Percentiles rank a stretch among this genome's conserved stretches.
Conservation (phyloP, 495 filamentous ascomycete species). For the Penicillium roqueforti region DNA sequence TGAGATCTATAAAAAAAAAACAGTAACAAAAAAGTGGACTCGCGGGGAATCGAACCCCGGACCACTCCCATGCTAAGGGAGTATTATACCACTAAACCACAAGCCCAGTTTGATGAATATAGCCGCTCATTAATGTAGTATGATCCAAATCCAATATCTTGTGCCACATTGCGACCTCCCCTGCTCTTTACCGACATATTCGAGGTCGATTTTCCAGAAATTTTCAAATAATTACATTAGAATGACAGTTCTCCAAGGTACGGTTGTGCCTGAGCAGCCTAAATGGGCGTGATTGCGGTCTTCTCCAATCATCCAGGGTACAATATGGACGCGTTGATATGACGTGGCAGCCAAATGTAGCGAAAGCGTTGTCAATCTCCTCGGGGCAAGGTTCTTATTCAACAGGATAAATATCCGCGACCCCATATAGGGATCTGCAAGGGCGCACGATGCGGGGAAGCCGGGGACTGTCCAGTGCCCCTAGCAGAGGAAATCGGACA, state of each 20-base stretch:
- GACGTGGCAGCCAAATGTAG: not conserved
- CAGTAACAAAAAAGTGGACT: constrained; percentile 41
- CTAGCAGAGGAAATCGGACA: not conserved
- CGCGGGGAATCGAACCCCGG: constrained; percentile 57
- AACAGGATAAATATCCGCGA: not conserved
- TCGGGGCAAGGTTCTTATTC: not conserved
- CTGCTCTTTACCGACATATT: too few relatives aligned
- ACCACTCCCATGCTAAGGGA: constrained; percentile 50
- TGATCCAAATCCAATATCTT: too few relatives aligned
- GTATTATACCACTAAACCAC: constrained; percentile 48
- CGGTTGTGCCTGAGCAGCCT: too few relatives aligned
- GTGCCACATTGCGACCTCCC: too few relatives aligned
- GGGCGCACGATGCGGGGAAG: not conserved
- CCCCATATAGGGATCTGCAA: not conserved
- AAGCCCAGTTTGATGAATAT: constrained; percentile 31
- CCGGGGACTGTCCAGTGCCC: not conserved
- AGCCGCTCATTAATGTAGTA: too few relatives aligned
- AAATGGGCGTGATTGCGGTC: not conserved
- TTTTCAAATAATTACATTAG: too few relatives aligned
- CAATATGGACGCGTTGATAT: not conserved
- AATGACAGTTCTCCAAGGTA: too few relatives aligned
- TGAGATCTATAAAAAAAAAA: too few relatives aligned
- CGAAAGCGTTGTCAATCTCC: not conserved
- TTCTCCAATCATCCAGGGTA: not conserved
- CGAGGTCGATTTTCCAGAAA: too few relatives aligned